Percentiles rank a stretch among this genome's conserved stretches.
phyloP scores from a whole-genome alignment of 805 yeast genomes.

The Suhomyces prunicola region DNA sequence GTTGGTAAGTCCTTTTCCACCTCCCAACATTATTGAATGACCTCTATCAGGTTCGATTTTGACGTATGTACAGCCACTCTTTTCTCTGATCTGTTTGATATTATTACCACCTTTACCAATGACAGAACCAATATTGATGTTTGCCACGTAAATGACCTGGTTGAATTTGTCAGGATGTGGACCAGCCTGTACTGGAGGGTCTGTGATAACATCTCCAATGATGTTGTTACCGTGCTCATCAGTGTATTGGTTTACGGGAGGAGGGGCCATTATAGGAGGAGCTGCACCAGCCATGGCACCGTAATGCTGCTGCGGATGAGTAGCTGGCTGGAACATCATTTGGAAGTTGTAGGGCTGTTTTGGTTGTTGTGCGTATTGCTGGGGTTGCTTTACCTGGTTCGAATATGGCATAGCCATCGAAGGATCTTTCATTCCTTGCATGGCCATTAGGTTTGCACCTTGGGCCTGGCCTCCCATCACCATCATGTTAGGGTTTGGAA shows the following conservation, averaged over 20 bases:
- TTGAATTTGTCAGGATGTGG: slow-evolving; percentile 49
- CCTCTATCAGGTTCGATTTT: slow-evolving; percentile 60
- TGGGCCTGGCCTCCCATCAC: slow-evolving; percentile 13
- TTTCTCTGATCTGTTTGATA: slow-evolving; percentile 70
- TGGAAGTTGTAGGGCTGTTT: slow-evolving; percentile 35
- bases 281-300: slow-evolving; percentile 15
- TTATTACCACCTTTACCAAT: slow-evolving; percentile 86
- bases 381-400: slow-evolving; percentile 8
- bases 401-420: slow-evolving; percentile 1
- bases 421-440: slow-evolving; percentile 11
- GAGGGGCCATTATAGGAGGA: slow-evolving; percentile 1
- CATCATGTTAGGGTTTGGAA: slow-evolving; percentile 23
- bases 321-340: slow-evolving; percentile 39
- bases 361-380: slow-evolving; percentile 14
- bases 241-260: slow-evolving; percentile 30
- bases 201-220: slow-evolving; percentile 43
- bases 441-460: slow-evolving; percentile 13
- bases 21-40: slow-evolving; percentile 47
- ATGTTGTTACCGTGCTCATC: slow-evolving; percentile 45
- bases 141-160: slow-evolving; percentile 74
- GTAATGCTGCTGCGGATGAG: slow-evolving; percentile 30
- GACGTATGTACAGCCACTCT: slow-evolving; percentile 70
- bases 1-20: slow-evolving; percentile 41
- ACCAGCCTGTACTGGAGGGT: slow-evolving; percentile 34
- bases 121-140: slow-evolving; percentile 74